Percentiles rank a stretch among this genome's conserved stretches.
Evolutionary conservation across 2,329 filamentous ascomycete genomes (phyloP).

Genomic region (Pseudogymnoascus sp.): DNA sequence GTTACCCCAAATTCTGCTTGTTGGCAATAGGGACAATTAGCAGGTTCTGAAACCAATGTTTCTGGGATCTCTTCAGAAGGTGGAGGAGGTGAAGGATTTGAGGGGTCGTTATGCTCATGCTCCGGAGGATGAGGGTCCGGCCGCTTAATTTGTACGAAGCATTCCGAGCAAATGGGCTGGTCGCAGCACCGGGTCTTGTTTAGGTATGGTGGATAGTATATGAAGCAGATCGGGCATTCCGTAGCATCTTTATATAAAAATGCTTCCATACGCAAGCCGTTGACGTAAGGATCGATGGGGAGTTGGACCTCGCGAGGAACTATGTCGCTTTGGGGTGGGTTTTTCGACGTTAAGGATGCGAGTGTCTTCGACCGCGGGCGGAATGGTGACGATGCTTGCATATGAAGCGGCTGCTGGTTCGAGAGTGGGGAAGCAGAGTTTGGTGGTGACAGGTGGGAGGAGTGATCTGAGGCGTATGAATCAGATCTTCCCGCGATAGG

Average conservation of each 20-base stretch:
- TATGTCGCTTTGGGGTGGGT: constrained; percentile 62
- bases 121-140: constrained; percentile 85
- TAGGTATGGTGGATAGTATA: constrained; percentile 89
- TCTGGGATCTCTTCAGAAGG: constrained; percentile 39
- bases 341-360: constrained; percentile 70
- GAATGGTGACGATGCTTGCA: constrained; percentile 50
- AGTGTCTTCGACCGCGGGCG: constrained; percentile 83
- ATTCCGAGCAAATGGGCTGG: constrained; percentile 94
- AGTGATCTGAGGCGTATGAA: constrained; percentile 68
- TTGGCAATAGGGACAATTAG: constrained; percentile 89
- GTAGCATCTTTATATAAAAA: constrained; percentile 83
- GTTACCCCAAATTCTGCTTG: constrained; percentile 95
- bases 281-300: constrained; percentile 76
- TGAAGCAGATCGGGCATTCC: constrained; percentile 94
- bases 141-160: constrained; percentile 96
- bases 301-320: constrained; percentile 69
- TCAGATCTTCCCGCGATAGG: constrained; percentile 70
- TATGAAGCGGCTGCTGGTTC: constrained; percentile 38
- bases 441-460: constrained; percentile 47
- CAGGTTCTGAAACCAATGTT: constrained; percentile 79
- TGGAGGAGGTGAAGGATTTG: constrained; percentile 31
- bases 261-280: constrained; percentile 88
- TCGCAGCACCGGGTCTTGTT: constrained; percentile 94
- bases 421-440: constrained; percentile 47
- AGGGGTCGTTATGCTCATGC: constrained; percentile 39